phyloP scores from a whole-genome alignment of 306 rosid genomes.

The Vigna mungo region DNA sequence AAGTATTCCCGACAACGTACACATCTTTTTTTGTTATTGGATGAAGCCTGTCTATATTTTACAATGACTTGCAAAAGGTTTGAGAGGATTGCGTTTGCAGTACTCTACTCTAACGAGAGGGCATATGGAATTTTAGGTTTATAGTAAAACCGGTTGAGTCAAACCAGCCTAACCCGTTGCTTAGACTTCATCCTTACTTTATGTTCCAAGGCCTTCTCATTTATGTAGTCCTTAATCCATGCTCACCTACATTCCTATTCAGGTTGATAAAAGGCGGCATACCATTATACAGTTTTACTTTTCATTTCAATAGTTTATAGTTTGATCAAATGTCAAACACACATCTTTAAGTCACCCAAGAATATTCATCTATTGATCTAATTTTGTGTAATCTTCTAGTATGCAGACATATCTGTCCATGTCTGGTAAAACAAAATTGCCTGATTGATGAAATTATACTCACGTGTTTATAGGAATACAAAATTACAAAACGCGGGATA shows the following conservation, averaged over 20 bases:
- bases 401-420: constrained; percentile 13
- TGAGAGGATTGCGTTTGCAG: neutral
- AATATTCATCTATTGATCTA: neutral
- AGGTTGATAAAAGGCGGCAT: neutral
- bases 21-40: neutral
- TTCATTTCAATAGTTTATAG: constrained; percentile 3
- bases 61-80: neutral
- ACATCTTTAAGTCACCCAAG: neutral
- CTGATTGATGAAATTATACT: constrained; percentile 36
- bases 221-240: neutral
- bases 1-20: neutral
- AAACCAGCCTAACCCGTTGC: neutral
- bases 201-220: neutral
- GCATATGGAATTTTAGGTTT: neutral
- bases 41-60: neutral
- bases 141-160: too few relatives aligned
- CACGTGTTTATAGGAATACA: constrained; percentile 37
- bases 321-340: constrained; percentile 24
- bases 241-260: neutral
- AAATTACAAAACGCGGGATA: constrained; percentile 17
- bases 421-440: constrained; percentile 31
- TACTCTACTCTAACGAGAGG: neutral
- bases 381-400: constrained; percentile 24
- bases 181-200: neutral
- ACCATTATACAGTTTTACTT: neutral